Base-by-base conservation (phyloP, 176 grass and related monocot genomes). In the Poa annua region DNA sequence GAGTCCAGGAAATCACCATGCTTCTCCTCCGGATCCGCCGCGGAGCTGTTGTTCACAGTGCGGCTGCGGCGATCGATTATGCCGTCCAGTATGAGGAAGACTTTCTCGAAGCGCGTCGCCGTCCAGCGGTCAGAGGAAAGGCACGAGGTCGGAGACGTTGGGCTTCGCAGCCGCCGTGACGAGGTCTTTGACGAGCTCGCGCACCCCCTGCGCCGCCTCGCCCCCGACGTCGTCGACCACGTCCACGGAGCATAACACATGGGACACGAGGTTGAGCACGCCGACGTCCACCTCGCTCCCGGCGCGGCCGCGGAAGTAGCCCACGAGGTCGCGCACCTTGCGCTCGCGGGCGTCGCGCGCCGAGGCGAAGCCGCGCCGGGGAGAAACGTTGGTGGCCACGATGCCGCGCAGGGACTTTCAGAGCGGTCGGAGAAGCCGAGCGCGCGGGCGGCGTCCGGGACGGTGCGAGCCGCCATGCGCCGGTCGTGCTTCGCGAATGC, bases 61-160 rank as follows among this genome's bases (percentile, higher is more conserved):
- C 87, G 75, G 16, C 24, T n/a, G n/a, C n/a, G n/a, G n/a, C n/a
- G 15, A 4, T 89, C 76, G 0, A 85, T 76, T 62, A 89, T 65
- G 34, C 11, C 67, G 15, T 85, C 66, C 12, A 89, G 75, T 20
- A 66, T 32, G 22, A 22, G 7, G 32, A 55, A 81, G 9, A 65
- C 47, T 63, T 8, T 70, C 56, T 20, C 47, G 12, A 55, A 5
- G 32, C 80, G 72, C 5, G 1, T 3, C 2, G 25, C 34, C 11
- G 19, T 16, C 12, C 8, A 11, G 11, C 67, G 76, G 5, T 82
- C 87, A 29, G 56, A 89, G 68, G 19, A 89, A 85, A 34, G 87
- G 87, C 17, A 70, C 75, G 2, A 81, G 57, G 52, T 89, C 87
- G 34, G 87, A 89, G n/a, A 85, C 1, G 53, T 89, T 89, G 2